Evolutionary conservation across 1,139 yeast species (phyloP).

Genomic region (Suhomyces chickasaworum): DNA sequence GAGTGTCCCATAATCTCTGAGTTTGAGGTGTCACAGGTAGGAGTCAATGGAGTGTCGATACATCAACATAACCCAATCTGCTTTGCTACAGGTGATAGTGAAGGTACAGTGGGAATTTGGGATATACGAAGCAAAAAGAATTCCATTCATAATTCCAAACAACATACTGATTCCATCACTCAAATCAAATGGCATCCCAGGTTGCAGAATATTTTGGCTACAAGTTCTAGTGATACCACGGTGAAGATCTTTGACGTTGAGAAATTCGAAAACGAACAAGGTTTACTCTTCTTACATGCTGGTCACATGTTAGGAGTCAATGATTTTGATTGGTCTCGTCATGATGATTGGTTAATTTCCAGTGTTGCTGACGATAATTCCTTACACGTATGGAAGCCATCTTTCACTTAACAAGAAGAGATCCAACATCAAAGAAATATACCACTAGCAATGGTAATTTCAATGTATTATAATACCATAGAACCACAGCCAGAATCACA

Average conservation of each 20-base stretch:
- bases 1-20: constrained; percentile 24
- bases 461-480: not conserved
- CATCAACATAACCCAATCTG: constrained; percentile 56
- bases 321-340: constrained; percentile 85
- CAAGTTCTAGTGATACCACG: constrained; percentile 70
- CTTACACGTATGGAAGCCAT: constrained; percentile 80
- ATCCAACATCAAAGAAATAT: not conserved
- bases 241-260: constrained; percentile 73
- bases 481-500: not conserved
- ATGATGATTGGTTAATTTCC: constrained; percentile 75
- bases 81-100: constrained; percentile 69
- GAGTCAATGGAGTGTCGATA: constrained; percentile 67
- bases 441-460: not conserved
- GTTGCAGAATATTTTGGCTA: constrained; percentile 59
- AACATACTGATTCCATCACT: constrained; percentile 67
- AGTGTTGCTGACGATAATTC: constrained; percentile 90
- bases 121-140: constrained; percentile 56
- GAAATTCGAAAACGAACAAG: constrained; percentile 37
- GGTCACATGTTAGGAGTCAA: constrained; percentile 91
- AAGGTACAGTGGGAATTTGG: constrained; percentile 64
- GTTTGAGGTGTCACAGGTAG: constrained; percentile 39
- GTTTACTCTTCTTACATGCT: constrained; percentile 71
- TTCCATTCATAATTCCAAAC: constrained; percentile 32
- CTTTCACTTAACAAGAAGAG: not conserved
- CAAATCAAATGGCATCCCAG: constrained; percentile 79